Evolutionary conservation across 176 grass and related monocot species (phyloP).

Genomic region (Eremochloa ophiuroides): DNA sequence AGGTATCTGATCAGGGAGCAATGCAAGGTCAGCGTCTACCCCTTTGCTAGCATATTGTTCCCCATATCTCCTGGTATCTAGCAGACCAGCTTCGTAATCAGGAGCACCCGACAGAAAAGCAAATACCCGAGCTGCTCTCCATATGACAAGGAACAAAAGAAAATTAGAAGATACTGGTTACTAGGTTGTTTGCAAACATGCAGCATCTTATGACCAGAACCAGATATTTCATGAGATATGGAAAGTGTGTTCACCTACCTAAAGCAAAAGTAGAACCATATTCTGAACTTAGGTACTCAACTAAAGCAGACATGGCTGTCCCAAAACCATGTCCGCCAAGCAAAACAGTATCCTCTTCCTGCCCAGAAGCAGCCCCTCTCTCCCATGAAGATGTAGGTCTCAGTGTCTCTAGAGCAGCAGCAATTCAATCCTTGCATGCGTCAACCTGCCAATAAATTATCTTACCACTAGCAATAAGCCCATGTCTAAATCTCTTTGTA

Average conservation of each 20-base stretch:
- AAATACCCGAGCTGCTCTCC: constrained; percentile 80
- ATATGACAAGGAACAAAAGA: constrained; percentile 26
- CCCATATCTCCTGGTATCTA: constrained; percentile 88
- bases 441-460: constrained; percentile 59
- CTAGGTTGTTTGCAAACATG: constrained; percentile 10
- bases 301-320: constrained; percentile 70
- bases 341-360: constrained; percentile 75
- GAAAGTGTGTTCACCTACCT: constrained; percentile 41
- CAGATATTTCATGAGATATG: background rate
- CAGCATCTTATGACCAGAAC: constrained; percentile 9
- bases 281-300: constrained; percentile 82
- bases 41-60: constrained; percentile 94
- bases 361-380: constrained; percentile 58
- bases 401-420: constrained; percentile 71
- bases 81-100: constrained; percentile 88
- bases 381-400: constrained; percentile 88
- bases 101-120: constrained; percentile 90
- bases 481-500: background rate
- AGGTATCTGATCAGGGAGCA: constrained; percentile 92
- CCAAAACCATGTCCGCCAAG: constrained; percentile 83
- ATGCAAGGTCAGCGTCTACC: constrained; percentile 73
- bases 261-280: constrained; percentile 93
- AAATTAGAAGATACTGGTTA: constrained; percentile 14
- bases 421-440: constrained; percentile 73
- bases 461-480: background rate